Conservation (phyloP, 2,329 filamentous ascomycete genomes). For the Dissoconium aciculare region DNA sequence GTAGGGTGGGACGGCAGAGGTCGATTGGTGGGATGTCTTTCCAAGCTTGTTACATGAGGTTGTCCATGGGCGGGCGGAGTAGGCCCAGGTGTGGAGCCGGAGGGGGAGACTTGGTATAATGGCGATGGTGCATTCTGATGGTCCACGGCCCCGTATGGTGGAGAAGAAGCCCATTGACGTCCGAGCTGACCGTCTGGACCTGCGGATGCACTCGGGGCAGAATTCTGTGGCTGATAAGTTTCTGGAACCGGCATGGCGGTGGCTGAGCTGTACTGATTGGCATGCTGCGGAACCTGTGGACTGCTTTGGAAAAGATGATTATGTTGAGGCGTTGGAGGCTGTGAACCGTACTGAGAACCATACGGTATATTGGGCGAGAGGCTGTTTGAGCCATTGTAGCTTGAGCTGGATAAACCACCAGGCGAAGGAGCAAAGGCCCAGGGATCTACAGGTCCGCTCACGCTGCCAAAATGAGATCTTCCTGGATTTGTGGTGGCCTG, state of each 20-base stretch:
- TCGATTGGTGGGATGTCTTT: conserved; percentile 41
- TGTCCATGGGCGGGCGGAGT: conserved; percentile 34
- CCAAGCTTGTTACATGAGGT: conserved; percentile 32
- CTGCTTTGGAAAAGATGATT: conserved; percentile 5
- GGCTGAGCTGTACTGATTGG: conserved; percentile 9
- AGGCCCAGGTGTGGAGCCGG: conserved; percentile 34
- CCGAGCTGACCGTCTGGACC: conserved; percentile 12
- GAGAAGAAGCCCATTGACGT: conserved; percentile 16
- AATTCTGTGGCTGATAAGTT: conserved; percentile 7
- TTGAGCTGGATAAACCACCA: conserved; percentile 7
- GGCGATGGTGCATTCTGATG: conserved; percentile 8
- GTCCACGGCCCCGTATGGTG: conserved; percentile 11
- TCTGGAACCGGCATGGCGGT: conserved; percentile 4
- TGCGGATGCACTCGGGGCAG: conserved; percentile 18
- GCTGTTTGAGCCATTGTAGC: conserved; percentile 10
- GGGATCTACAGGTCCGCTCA: conserved; percentile 17
- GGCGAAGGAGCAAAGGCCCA: conserved; percentile 15
- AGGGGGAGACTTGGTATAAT: conserved; percentile 15
- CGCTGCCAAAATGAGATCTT: conserved; percentile 12
- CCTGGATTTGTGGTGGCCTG: conserved; percentile 16
- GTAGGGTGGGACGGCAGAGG: conserved; percentile 44
- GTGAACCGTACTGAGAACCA: conserved; percentile 14
- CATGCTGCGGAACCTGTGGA: conserved; percentile 8
- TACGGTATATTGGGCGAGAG: conserved; percentile 12
- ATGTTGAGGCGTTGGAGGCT: conserved; percentile 12